phyloP scores from a whole-genome alignment of 2,329 filamentous ascomycete species.

The Claviceps humidiphila region DNA sequence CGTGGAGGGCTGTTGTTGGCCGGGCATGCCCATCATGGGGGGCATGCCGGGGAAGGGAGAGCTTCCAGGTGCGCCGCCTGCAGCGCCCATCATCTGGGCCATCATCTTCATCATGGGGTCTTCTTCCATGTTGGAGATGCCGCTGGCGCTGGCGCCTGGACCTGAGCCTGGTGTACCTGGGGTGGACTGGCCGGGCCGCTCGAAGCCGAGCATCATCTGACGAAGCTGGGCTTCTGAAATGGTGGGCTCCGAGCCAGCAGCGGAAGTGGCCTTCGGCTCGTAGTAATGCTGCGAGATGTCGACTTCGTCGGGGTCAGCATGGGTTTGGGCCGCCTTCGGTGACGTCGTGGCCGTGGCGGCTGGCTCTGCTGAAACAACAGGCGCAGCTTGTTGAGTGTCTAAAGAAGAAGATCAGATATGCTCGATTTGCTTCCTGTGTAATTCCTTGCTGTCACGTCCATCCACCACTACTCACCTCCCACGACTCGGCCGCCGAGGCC shows the following conservation, averaged over 20 bases:
- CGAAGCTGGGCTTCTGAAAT: conserved; percentile 47
- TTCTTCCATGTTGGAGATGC: conserved; percentile 11
- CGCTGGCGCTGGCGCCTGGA: conserved; percentile 9
- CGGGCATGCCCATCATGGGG: conserved; percentile 29
- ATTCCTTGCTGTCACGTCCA: not conserved
- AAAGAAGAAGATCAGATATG: not conserved
- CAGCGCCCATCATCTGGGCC: conserved; percentile 52
- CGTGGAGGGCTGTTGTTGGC: conserved; percentile 17
- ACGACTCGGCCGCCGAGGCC: conserved; percentile 40
- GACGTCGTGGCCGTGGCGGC: not conserved
- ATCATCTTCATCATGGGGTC: conserved; percentile 50
- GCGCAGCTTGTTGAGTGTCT: conserved; percentile 5
- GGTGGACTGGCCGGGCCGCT: conserved; percentile 19
- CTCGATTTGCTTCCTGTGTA: not conserved
- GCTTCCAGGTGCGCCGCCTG: conserved; percentile 16
- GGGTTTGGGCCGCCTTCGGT: not conserved
- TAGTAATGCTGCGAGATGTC: conserved; percentile 69
- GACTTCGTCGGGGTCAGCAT: conserved; percentile 59
- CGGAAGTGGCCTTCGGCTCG: conserved; percentile 30
- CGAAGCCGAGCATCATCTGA: conserved; percentile 51
- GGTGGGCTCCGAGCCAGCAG: conserved; percentile 17
- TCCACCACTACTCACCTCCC: conserved; percentile 14
- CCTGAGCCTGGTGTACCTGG: conserved; percentile 12
- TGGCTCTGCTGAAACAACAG: not conserved
- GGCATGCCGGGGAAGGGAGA: conserved; percentile 24